Conservation (phyloP, 805 yeast species). For the Nakazawaea anatomiae region DNA sequence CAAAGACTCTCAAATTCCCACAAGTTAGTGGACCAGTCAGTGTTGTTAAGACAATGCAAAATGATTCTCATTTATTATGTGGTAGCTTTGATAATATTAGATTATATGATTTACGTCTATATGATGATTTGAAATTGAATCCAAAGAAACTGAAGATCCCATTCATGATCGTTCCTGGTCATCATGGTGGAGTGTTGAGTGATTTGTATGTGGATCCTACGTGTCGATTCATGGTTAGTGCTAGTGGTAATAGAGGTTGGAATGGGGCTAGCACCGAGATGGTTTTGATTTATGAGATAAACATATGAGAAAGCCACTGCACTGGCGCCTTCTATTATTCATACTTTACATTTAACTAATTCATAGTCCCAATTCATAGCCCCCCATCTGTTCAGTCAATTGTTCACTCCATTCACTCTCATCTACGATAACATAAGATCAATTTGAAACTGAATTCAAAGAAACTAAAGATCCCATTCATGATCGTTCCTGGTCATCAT, state of each 20-base stretch:
- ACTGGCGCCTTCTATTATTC: not conserved
- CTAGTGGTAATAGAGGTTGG: slow-evolving; percentile 97
- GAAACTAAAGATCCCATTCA: slow-evolving; percentile 60
- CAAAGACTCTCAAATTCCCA: slow-evolving; percentile 68
- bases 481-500: slow-evolving; percentile 93
- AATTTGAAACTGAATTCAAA: slow-evolving; percentile 23
- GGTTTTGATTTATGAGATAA: slow-evolving; percentile 78
- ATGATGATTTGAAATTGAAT: slow-evolving; percentile 25
- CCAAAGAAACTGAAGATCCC: slow-evolving; percentile 50
- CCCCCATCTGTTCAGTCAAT: not conserved
- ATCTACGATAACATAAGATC: slow-evolving; percentile 42
- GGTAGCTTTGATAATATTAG: slow-evolving; percentile 90
- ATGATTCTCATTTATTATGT: slow-evolving; percentile 70
- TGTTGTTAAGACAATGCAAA: slow-evolving; percentile 73
- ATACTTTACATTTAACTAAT: no score
- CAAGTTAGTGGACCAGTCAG: slow-evolving; percentile 87
- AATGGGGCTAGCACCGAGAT: slow-evolving; percentile 75
- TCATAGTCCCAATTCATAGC: no score
- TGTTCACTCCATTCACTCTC: no score
- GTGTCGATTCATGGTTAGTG: slow-evolving; percentile 79
- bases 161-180: slow-evolving; percentile 90
- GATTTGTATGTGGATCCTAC: slow-evolving; percentile 79
- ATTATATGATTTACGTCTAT: slow-evolving; percentile 63
- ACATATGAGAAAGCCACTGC: slow-evolving; percentile 20
- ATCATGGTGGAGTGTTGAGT: slow-evolving; percentile 87